Evolutionary conservation across 306 rosid species (phyloP).

Genomic region (Vigna radiata): DNA sequence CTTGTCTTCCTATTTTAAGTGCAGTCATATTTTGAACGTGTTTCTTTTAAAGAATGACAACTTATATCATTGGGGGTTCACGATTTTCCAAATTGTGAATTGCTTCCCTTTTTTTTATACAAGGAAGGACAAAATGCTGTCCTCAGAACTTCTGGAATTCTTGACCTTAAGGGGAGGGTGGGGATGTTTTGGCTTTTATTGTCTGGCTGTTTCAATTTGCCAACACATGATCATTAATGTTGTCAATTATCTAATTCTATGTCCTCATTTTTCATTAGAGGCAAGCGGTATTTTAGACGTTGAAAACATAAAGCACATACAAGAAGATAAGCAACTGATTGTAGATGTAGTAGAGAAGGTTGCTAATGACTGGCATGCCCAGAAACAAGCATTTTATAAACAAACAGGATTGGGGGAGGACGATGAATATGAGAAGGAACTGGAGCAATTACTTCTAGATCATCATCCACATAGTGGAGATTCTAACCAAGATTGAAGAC

Average conservation of each 20-base stretch:
- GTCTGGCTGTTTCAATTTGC: constrained; percentile 17
- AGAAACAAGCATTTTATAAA: constrained; percentile 59
- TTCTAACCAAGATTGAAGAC: constrained; percentile 15
- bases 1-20: background rate
- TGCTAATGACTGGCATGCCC: constrained; percentile 60
- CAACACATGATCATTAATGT: constrained; percentile 29
- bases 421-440: constrained; percentile 45
- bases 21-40: background rate
- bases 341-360: constrained; percentile 72
- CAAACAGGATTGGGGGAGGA: constrained; percentile 60
- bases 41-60: background rate
- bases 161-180: background rate
- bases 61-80: background rate
- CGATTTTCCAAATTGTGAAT: constrained; percentile 24
- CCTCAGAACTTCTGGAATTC: background rate
- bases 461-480: constrained; percentile 34
- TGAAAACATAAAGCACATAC: constrained; percentile 63
- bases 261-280: constrained; percentile 51
- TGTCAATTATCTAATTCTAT: constrained; percentile 20
- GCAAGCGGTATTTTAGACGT: constrained; percentile 65
- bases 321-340: constrained; percentile 53
- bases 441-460: constrained; percentile 52
- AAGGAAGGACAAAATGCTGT: constrained; percentile 10
- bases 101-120: background rate
- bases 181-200: background rate